Evolutionary conservation across 106 monocot genomes (phyloP).

Genomic region (Dendrobium chrysotoxum): DNA sequence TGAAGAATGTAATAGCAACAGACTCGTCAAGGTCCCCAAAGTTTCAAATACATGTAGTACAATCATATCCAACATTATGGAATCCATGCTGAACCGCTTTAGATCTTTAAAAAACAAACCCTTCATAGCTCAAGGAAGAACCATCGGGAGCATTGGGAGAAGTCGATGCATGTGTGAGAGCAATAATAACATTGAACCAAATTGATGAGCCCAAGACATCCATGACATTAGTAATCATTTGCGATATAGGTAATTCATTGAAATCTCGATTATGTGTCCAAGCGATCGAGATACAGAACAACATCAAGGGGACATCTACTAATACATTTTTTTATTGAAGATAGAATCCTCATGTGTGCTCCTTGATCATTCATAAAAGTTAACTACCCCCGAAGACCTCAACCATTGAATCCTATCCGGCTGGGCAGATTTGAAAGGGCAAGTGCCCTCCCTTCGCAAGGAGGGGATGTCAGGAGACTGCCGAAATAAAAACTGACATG

Average conservation of each 20-base stretch:
- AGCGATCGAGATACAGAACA: constrained; percentile 77
- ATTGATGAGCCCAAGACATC: constrained; percentile 67
- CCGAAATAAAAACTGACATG: too few relatives aligned
- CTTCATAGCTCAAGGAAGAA: constrained; percentile 44
- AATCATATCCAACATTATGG: too few relatives aligned
- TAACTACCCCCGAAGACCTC: too few relatives aligned
- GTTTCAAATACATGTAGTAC: too few relatives aligned
- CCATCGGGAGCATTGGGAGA: constrained; percentile 70
- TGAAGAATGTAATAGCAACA: too few relatives aligned
- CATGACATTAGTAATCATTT: constrained; percentile 38
- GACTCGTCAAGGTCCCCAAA: too few relatives aligned
- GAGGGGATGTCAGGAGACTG: too few relatives aligned
- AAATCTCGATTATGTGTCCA: constrained; percentile 76
- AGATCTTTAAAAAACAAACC: constrained; percentile 43
- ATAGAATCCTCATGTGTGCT: constrained; percentile 49
- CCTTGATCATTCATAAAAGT: constrained; percentile 65
- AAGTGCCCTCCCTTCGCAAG: too few relatives aligned
- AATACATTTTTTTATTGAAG: constrained; percentile 57
- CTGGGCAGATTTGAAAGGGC: too few relatives aligned
- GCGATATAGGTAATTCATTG: constrained; percentile 69
- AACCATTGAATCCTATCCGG: too few relatives aligned
- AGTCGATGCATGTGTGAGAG: constrained; percentile 69
- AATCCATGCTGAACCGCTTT: constrained; percentile 44
- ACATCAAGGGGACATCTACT: constrained; percentile 80
- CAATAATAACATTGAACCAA: constrained; percentile 70